Conservation (phyloP, 768 basidiomycete genomes). For the Lactarius psammicola region DNA sequence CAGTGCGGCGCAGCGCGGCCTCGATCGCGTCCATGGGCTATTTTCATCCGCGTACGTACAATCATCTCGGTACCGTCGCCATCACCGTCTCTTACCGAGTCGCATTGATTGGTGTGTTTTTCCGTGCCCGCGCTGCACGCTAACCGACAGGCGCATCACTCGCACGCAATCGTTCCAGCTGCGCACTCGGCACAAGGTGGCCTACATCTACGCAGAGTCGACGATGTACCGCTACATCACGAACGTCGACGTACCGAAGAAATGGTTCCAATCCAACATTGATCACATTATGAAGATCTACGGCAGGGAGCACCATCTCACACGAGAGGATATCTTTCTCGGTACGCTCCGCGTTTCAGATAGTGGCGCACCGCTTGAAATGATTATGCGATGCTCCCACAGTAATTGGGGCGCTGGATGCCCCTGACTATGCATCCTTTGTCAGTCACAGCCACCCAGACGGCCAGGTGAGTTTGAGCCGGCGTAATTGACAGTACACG, state of each 20-base stretch:
- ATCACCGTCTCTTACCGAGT: not conserved
- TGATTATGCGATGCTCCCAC: not conserved
- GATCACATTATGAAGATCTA: constrained; percentile 60
- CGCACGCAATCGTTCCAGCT: constrained; percentile 60
- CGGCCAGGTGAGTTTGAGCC: constrained; percentile 43
- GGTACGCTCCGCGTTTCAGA: constrained; percentile 35
- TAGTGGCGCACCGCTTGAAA: constrained; percentile 8
- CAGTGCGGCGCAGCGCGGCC: constrained; percentile 54
- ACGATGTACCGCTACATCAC: constrained; percentile 69
- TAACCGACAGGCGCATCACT: constrained; percentile 41
- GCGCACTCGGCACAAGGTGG: constrained; percentile 60
- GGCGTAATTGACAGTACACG: constrained; percentile 5
- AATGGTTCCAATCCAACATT: constrained; percentile 72
- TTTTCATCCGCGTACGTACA: constrained; percentile 35
- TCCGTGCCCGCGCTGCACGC: not conserved
- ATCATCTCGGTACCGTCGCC: not conserved
- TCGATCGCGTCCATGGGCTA: constrained; percentile 52
- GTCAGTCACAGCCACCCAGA: constrained; percentile 71
- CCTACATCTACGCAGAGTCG: constrained; percentile 66
- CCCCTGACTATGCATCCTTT: constrained; percentile 70
- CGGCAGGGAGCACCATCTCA: constrained; percentile 38
- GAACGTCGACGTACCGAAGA: constrained; percentile 58
- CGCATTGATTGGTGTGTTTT: not conserved
- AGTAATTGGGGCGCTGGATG: constrained; percentile 70
- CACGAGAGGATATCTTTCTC: constrained; percentile 39